These are phyloP conservation scores for Ambrosia hybrid DNA, from an alignment of 140 eudicot species.

Conservation along the genomic window DNA sequence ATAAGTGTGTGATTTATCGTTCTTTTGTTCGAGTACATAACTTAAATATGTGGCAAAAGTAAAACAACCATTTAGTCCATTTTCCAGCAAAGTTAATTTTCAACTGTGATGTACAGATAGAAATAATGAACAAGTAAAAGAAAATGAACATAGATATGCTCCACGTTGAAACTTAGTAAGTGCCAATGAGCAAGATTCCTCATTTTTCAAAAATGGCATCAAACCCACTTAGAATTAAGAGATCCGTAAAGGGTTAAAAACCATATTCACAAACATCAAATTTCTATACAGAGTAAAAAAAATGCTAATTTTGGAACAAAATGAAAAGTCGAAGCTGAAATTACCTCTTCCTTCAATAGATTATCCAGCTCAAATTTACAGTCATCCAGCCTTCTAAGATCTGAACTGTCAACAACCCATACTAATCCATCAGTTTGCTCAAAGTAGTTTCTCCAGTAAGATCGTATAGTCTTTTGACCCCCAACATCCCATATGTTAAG, in stretches of 20 bases:
- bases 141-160: neutral
- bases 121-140: neutral
- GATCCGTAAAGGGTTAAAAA: neutral
- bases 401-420: conserved; percentile 99
- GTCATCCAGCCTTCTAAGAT: conserved; percentile 84
- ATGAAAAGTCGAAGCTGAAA: neutral
- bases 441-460: conserved; percentile 98
- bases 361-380: conserved; percentile 88
- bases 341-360: conserved; percentile 95
- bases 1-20: neutral
- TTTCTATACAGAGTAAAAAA: neutral
- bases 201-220: neutral
- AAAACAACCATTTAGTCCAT: neutral
- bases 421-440: conserved; percentile 98
- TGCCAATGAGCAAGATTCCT: neutral
- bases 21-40: neutral
- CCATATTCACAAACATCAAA: neutral
- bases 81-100: neutral
- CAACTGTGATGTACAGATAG: neutral
- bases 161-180: neutral
- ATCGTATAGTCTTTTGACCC: conserved; percentile 89
- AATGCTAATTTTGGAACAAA: conserved; percentile 1
- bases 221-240: neutral
- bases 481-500: conserved; percentile 99
- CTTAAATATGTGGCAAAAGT: neutral